Base-by-base conservation (phyloP, 768 basidiomycete species). In the Pisolithus sp. region DNA sequence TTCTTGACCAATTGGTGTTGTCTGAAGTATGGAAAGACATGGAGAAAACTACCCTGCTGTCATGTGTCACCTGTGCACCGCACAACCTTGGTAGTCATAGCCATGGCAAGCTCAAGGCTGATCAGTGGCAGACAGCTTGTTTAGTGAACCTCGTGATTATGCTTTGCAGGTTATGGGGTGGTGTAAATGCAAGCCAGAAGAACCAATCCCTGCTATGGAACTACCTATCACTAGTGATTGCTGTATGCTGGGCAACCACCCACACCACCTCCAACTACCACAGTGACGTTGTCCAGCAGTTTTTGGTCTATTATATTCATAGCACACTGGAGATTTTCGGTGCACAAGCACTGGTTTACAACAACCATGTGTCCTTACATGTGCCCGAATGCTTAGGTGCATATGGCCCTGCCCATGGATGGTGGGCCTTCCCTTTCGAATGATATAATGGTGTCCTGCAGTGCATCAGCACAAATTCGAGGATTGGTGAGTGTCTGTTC, bases 301-400 rank as follows among this genome's bases (percentile, higher is more conserved):
- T 18, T 53, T 28, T 18, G n/a, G 41, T 28, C 7, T 53, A 17
- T 15, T 8, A 6, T 23, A 30, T 10, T 53, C 18, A 38, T 23
- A 28, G 20, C 36, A 7, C 17, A 20, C 21, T 18, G 18, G n/a
- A 17, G 13, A 24, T 26, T 49, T 20, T 48, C 44, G 28, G 39
- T 18, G 13, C 18, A 3, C 6, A 61, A 37, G 40, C 30, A 21
- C 21, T 51, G 17, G 40, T 50, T 17, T 18, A 12, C 24, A 72
- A 73, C 42, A 73, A 76, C 7, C 77, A 77, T 52, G 44, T 72
- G 4, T 52, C 70, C 0, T 55, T 78, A 13, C 76, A 77, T 57
- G 55, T 74, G 24, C 53, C 56, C 0, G 50, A 63, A 3, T 58
- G 62, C 21, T 52, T 77, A 4, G 48, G 52, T 3, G 15, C 49